Evolutionary conservation across 2,329 filamentous ascomycete genomes (phyloP).

Genomic region (Fusarium armeniacum): DNA sequence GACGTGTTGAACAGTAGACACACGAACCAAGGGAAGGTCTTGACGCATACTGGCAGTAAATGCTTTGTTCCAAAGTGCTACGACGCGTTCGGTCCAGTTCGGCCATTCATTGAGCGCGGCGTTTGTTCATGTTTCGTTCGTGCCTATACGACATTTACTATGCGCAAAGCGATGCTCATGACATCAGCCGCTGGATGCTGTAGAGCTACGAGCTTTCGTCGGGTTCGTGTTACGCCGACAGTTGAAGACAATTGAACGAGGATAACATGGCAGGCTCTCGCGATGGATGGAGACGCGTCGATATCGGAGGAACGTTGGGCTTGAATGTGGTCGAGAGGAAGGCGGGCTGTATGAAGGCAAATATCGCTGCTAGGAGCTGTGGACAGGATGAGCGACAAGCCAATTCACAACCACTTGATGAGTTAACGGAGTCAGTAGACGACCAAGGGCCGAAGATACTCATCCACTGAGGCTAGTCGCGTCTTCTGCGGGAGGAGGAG

Average conservation of each 20-base stretch:
- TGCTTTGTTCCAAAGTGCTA: background rate
- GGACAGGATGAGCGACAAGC: background rate
- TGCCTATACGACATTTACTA: background rate
- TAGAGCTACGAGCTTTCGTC: background rate
- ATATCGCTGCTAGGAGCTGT: no score
- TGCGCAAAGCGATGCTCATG: background rate
- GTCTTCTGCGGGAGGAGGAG: background rate
- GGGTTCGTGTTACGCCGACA: no score
- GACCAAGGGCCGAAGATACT: background rate
- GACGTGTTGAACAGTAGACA: background rate
- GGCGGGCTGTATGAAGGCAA: background rate
- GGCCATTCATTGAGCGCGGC: no score
- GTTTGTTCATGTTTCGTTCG: background rate
- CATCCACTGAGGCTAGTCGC: background rate
- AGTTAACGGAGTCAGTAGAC: background rate
- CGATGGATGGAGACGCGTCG: background rate
- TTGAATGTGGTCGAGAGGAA: background rate
- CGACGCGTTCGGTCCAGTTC: background rate
- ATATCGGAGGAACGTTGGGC: no score
- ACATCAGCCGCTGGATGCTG: no score
- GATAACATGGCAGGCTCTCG: no score
- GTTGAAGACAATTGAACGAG: no score
- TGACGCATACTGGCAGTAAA: no score
- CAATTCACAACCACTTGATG: background rate
- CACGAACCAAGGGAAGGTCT: background rate